These are phyloP conservation scores for Insectozyma bohioensis DNA, from an alignment of 1,139 yeast genomes.

Conservation along the genomic window DNA sequence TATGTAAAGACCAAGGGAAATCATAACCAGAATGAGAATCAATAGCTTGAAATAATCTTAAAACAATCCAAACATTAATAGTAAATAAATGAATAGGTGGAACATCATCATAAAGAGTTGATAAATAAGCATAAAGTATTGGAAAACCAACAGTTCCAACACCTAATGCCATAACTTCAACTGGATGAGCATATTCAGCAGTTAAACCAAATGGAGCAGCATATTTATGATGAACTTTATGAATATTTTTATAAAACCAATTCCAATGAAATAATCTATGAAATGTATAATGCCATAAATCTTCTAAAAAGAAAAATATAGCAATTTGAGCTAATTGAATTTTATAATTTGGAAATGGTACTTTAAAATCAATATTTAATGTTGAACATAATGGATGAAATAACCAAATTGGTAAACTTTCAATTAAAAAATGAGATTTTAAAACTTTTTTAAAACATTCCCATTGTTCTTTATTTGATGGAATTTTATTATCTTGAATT, in stretches of 20 bases:
- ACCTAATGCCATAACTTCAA: slow-evolving; percentile 87
- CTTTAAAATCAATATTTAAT: slow-evolving; percentile 71
- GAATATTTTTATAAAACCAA: slow-evolving; percentile 82
- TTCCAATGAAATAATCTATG: slow-evolving; percentile 89
- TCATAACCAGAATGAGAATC: slow-evolving; percentile 98
- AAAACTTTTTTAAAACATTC: slow-evolving; percentile 84
- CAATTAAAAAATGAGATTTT: slow-evolving; percentile 83
- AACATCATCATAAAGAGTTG: slow-evolving; percentile 39
- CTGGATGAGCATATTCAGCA: slow-evolving; percentile 96
- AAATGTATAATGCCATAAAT: slow-evolving; percentile 94
- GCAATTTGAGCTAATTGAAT: slow-evolving; percentile 64
- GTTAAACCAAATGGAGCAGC: slow-evolving; percentile 97
- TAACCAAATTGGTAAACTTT: slow-evolving; percentile 93
- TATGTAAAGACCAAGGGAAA: slow-evolving; percentile 93
- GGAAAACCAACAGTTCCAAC: slow-evolving; percentile 96
- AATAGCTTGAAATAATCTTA: slow-evolving; percentile 89
- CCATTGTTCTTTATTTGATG: slow-evolving; percentile 82
- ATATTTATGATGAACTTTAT: slow-evolving; percentile 94
- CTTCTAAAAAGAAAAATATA: slow-evolving; percentile 81
- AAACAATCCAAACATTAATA: slow-evolving; percentile 80
- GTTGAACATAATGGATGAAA: slow-evolving; percentile 86
- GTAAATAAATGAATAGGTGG: slow-evolving; percentile 70
- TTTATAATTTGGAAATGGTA: slow-evolving; percentile 74
- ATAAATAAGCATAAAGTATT: slow-evolving; percentile 49
- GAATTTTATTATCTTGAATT: slow-evolving; percentile 78